Percentiles rank a stretch among this genome's conserved stretches.
phyloP scores from a whole-genome alignment of 2,329 filamentous ascomycete species.

The Lanzia echinophila region DNA sequence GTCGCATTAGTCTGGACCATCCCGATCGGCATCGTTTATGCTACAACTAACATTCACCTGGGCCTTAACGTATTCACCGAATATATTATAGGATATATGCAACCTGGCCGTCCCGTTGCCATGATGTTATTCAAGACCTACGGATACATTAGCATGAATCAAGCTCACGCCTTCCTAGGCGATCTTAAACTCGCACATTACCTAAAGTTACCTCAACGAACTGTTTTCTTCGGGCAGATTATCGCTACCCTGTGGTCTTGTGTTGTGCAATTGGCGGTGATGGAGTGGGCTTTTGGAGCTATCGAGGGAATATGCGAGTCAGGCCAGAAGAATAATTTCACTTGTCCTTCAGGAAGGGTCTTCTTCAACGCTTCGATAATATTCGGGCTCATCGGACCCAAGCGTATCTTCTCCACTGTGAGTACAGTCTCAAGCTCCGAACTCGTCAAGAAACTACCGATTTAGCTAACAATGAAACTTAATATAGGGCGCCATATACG shows the following conservation, averaged over 20 bases:
- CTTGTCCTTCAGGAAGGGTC: conserved; percentile 39
- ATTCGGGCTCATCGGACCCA: conserved; percentile 67
- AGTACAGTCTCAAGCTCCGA: no score
- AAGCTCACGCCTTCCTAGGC: conserved; percentile 9
- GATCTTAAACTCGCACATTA: conserved; percentile 46
- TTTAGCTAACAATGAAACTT: no score
- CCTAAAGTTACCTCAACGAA: conserved; percentile 54
- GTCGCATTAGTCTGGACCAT: conserved; percentile 35
- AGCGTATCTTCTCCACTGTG: conserved; percentile 33
- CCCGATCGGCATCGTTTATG: conserved; percentile 64
- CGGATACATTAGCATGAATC: conserved; percentile 13
- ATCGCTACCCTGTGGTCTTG: conserved; percentile 60
- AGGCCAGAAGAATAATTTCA: conserved; percentile 40
- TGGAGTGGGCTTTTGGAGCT: conserved; percentile 53
- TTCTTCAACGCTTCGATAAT: conserved; percentile 62
- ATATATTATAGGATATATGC: conserved; percentile 67
- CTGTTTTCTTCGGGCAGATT: conserved; percentile 60
- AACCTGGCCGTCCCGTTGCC: conserved; percentile 61
- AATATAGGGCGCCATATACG: conserved; percentile 46
- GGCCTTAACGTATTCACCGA: conserved; percentile 69
- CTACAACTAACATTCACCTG: conserved; percentile 63
- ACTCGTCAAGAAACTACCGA: no score
- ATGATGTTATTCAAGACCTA: conserved; percentile 64
- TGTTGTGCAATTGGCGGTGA: conserved; percentile 57
- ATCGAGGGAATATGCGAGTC: conserved; percentile 58